Conservation (phyloP, 2,329 filamentous ascomycete species). For the Dryadomyces quercivorus region DNA sequence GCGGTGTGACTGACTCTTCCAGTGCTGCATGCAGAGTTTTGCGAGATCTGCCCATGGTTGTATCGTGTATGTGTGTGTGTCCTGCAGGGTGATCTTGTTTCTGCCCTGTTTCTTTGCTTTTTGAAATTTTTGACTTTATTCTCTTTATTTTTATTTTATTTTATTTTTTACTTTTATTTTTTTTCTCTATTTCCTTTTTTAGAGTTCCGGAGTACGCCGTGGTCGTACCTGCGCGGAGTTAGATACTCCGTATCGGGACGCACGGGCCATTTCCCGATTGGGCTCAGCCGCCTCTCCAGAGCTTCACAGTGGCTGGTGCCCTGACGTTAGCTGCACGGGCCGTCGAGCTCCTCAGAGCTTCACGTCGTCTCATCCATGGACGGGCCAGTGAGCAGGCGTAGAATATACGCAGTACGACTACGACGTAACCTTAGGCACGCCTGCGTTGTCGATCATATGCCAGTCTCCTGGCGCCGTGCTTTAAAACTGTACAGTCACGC, state of each 20-base stretch:
- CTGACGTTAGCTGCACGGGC: too few relatives aligned
- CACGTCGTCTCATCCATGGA: too few relatives aligned
- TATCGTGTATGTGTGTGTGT: neutral
- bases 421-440: too few relatives aligned
- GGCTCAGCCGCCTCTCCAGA: too few relatives aligned
- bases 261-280: neutral
- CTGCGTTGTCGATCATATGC: too few relatives aligned
- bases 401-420: too few relatives aligned
- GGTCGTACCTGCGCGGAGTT: too few relatives aligned
- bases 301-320: too few relatives aligned
- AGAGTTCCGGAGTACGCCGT: too few relatives aligned
- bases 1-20: constrained; percentile 53
- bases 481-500: too few relatives aligned
- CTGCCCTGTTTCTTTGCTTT: neutral
- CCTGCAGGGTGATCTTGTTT: neutral
- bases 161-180: neutral
- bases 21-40: constrained; percentile 67
- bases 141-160: neutral
- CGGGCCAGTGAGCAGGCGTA: too few relatives aligned
- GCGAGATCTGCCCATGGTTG: constrained; percentile 58
- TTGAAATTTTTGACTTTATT: neutral
- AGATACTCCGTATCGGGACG: neutral
- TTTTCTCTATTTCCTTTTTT: neutral
- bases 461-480: too few relatives aligned
- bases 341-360: neutral